A percentile compares a stretch with the other conserved stretches of the same genome.
These are phyloP conservation scores for Taxawa tesnikishii DNA, from an alignment of 2,329 filamentous ascomycete species.

Conservation along the genomic window DNA sequence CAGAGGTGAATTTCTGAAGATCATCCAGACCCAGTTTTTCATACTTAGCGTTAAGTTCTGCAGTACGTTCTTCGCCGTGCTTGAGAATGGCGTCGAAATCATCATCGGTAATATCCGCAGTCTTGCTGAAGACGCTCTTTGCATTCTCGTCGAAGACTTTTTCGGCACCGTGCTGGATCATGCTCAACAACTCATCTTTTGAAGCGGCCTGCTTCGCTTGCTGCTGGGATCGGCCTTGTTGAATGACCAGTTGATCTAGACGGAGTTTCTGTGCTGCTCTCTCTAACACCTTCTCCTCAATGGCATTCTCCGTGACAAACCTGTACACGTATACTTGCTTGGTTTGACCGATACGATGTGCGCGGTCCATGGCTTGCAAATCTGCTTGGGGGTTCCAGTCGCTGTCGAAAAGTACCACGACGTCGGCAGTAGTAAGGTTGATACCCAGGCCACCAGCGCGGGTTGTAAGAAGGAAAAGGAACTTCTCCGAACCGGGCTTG, in stretches of 20 bases:
- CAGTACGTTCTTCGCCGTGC: slow-evolving; percentile 78
- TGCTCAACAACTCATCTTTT: slow-evolving; percentile 89
- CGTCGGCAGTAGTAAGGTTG: slow-evolving; percentile 89
- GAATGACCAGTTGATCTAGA: slow-evolving; percentile 92
- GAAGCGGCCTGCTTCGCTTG: slow-evolving; percentile 84
- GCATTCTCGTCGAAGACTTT: slow-evolving; percentile 72
- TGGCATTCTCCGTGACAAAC: slow-evolving; percentile 95
- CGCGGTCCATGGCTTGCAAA: slow-evolving; percentile 96
- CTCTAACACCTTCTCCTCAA: slow-evolving; percentile 96
- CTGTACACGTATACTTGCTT: slow-evolving; percentile 96
- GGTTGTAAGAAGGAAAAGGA: slow-evolving; percentile 89
- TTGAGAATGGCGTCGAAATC: slow-evolving; percentile 83
- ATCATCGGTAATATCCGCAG: slow-evolving; percentile 61
- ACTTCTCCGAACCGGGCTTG: slow-evolving; percentile 88
- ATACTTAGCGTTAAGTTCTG: slow-evolving; percentile 83
- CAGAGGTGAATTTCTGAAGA: slow-evolving; percentile 92
- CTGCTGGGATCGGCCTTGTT: slow-evolving; percentile 87
- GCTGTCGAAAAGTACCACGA: slow-evolving; percentile 92
- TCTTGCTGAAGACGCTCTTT: slow-evolving; percentile 46
- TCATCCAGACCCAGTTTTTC: slow-evolving; percentile 96
- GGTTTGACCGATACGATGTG: slow-evolving; percentile 95
- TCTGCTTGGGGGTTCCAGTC: slow-evolving; percentile 99
- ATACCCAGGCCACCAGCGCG: slow-evolving; percentile 93
- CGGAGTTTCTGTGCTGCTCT: slow-evolving; percentile 93
- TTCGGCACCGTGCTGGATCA: slow-evolving; percentile 99